Percentiles rank a stretch among this genome's conserved stretches.
These are phyloP conservation scores for Xerocomellus intermedius DNA, from an alignment of 768 basidiomycete species.

Conservation along the genomic window DNA sequence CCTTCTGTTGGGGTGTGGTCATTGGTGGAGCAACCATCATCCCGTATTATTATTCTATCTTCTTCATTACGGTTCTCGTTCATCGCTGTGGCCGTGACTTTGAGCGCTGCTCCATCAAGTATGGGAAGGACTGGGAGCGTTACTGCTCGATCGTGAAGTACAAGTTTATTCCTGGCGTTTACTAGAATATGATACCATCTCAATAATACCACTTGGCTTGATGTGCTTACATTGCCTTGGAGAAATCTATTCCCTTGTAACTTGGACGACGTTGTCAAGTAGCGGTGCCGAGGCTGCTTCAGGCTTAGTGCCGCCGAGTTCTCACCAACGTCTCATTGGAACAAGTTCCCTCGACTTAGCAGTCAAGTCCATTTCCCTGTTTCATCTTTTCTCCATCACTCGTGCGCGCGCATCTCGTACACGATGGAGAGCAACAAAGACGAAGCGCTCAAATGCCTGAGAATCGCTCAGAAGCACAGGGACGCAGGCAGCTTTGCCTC, in stretches of 20 bases:
- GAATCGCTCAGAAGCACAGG: slow-evolving; percentile 74
- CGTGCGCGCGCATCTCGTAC: slow-evolving; percentile 6
- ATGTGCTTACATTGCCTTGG: background rate
- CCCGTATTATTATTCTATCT: slow-evolving; percentile 95
- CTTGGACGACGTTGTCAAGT: slow-evolving; percentile 8
- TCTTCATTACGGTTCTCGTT: slow-evolving; percentile 90
- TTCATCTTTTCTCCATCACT: slow-evolving; percentile 10
- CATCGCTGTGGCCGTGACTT: slow-evolving; percentile 94
- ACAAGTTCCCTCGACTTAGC: slow-evolving; percentile 1
- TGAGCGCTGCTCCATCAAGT: slow-evolving; percentile 89
- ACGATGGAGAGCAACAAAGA: slow-evolving; percentile 87
- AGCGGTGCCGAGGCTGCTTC: slow-evolving; percentile 1
- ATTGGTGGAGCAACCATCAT: slow-evolving; percentile 77
- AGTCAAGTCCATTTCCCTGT: slow-evolving; percentile 1
- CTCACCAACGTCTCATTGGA: slow-evolving; percentile 22
- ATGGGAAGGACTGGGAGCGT: slow-evolving; percentile 92
- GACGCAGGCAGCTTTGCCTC: slow-evolving; percentile 69
- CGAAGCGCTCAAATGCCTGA: slow-evolving; percentile 80
- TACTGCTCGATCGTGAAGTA: slow-evolving; percentile 87
- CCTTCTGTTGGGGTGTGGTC: slow-evolving; percentile 80
- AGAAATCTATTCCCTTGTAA: background rate
- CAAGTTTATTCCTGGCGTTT: slow-evolving; percentile 87
- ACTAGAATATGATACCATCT: slow-evolving; percentile 43
- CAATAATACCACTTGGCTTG: slow-evolving; percentile 7
- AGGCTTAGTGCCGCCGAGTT: slow-evolving; percentile 16